Percentiles rank a stretch among this genome's conserved stretches.
Conservation (phyloP, 1,139 yeast genomes). For the Kodamaea sp. region DNA sequence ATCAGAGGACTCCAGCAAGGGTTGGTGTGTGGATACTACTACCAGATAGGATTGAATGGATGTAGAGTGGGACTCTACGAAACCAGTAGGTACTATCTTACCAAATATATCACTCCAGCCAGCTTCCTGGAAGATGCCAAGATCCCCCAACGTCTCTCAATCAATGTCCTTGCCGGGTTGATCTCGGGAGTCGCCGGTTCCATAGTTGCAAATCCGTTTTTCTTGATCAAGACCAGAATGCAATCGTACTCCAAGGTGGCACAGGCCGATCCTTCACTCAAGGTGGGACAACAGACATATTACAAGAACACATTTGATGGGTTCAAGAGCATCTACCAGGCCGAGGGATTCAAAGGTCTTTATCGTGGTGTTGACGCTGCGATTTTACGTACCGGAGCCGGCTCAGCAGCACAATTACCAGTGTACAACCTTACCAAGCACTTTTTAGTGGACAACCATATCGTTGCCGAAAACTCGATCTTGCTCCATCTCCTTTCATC, state of each 20-base stretch:
- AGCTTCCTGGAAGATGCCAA: conserved; percentile 35
- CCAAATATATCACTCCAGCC: conserved; percentile 56
- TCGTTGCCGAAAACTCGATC: conserved; percentile 63
- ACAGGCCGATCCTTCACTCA: conserved; percentile 34
- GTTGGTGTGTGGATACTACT: conserved; percentile 74
- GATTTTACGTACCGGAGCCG: conserved; percentile 89
- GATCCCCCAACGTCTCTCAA: conserved; percentile 58
- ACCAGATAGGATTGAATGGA: conserved; percentile 90
- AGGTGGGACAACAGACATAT: conserved; percentile 90
- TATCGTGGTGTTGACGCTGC: conserved; percentile 96
- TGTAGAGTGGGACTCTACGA: conserved; percentile 93
- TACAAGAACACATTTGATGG: conserved; percentile 75
- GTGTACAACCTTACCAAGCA: conserved; percentile 78
- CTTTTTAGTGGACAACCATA: conserved; percentile 45
- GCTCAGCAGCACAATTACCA: conserved; percentile 95
- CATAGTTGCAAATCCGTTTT: conserved; percentile 84
- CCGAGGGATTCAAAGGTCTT: conserved; percentile 77
- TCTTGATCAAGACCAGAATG: conserved; percentile 92
- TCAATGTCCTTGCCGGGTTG: conserved; percentile 82
- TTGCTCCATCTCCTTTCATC: conserved; percentile 73
- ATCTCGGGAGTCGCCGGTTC: conserved; percentile 90
- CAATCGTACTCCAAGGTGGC: conserved; percentile 69
- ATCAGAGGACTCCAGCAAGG: conserved; percentile 88
- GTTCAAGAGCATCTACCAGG: conserved; percentile 53
- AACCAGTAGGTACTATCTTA: conserved; percentile 68